Percentiles rank a stretch among this genome's conserved stretches.
Conservation (phyloP, 495 filamentous ascomycete genomes). For the Staphylotrichum longicolle region DNA sequence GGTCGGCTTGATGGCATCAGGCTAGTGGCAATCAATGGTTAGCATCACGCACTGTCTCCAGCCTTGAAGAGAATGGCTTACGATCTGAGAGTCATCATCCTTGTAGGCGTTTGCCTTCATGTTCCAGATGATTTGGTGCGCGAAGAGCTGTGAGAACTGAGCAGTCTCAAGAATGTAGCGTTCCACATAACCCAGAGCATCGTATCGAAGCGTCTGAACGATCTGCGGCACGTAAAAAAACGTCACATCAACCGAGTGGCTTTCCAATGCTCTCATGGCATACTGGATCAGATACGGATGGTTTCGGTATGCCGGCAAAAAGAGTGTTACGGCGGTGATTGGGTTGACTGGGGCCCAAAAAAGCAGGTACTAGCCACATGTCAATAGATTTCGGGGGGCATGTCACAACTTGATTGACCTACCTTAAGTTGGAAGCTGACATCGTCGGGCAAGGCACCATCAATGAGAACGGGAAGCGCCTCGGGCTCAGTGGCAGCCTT, state of each 20-base stretch:
- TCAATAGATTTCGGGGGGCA: conserved; percentile 35
- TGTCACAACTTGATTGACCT: conserved; percentile 19
- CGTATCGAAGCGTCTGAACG: conserved; percentile 93
- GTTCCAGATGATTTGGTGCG: conserved; percentile 99
- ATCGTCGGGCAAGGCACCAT: conserved; percentile 69
- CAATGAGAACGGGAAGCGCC: conserved; percentile 77
- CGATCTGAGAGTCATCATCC: conserved; percentile 86
- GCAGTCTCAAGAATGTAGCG: conserved; percentile 95
- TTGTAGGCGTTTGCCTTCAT: conserved; percentile 99
- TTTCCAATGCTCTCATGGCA: conserved; percentile 91
- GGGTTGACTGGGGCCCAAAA: conserved; percentile 96
- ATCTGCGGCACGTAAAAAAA: conserved; percentile 99
- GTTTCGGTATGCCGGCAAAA: conserved; percentile 88
- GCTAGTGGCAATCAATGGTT: conserved; percentile 45
- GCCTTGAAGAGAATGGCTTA: conserved; percentile 46
- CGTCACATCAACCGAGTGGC: conserved; percentile 89
- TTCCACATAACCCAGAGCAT: conserved; percentile 91
- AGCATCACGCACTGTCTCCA: not conserved
- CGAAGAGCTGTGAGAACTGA: conserved; percentile 92
- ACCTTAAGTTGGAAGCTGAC: conserved; percentile 84
- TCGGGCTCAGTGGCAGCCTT: conserved; percentile 76
- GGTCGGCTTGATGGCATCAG: conserved; percentile 88
- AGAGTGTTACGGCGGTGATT: conserved; percentile 86
- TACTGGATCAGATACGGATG: conserved; percentile 95
- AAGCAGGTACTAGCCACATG: conserved; percentile 66